Percentiles rank a stretch among this genome's conserved stretches.
These are phyloP conservation scores for Taxillus chinensis DNA, from an alignment of 164 flowering plant species.

Conservation along the genomic window DNA sequence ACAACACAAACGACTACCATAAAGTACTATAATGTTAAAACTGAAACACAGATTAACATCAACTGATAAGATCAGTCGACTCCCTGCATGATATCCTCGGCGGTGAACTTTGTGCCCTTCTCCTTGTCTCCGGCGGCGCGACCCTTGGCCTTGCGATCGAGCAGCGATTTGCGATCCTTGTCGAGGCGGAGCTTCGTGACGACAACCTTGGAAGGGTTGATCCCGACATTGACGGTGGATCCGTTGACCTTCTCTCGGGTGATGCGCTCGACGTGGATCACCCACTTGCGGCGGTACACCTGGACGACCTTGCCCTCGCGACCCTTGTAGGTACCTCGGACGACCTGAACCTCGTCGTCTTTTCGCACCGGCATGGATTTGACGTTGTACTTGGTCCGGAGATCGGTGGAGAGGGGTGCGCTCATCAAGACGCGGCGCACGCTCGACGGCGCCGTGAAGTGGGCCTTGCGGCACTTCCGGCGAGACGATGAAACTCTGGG, in stretches of 20 bases:
- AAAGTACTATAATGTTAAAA: too few relatives aligned
- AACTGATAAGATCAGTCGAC: conserved; percentile 18
- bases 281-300: conserved; percentile 77
- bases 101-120: conserved; percentile 65
- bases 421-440: conserved; percentile 58
- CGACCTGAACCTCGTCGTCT: conserved; percentile 82
- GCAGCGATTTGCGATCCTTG: conserved; percentile 64
- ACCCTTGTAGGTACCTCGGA: conserved; percentile 71
- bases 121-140: conserved; percentile 68
- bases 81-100: conserved; percentile 57
- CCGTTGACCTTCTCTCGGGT: conserved; percentile 84
- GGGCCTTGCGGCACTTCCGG: conserved; percentile 67
- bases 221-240: conserved; percentile 72
- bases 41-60: too few relatives aligned
- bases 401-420: conserved; percentile 59
- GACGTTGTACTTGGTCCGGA: conserved; percentile 61
- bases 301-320: conserved; percentile 77
- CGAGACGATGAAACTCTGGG: conserved; percentile 57
- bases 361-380: conserved; percentile 73
- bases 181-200: conserved; percentile 70
- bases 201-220: conserved; percentile 62
- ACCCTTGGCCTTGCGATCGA: conserved; percentile 72
- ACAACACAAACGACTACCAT: too few relatives aligned
- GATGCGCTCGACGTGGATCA: conserved; percentile 72
- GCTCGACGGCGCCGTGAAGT: conserved; percentile 75